Conservation (phyloP, 2,329 filamentous ascomycete species). For the Fonsecaea pedrosoi region DNA sequence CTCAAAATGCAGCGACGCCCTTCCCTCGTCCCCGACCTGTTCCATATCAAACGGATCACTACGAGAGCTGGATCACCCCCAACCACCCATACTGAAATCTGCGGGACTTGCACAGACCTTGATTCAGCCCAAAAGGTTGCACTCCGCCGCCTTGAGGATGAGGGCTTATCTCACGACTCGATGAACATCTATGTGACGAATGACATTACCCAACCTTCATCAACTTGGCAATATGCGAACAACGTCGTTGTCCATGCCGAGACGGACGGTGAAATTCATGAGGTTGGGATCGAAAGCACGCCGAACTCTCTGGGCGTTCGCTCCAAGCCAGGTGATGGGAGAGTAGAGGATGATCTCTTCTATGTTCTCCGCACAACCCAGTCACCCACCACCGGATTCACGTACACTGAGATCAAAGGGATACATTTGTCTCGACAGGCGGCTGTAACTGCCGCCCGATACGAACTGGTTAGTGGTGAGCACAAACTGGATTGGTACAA, state of each 20-base stretch:
- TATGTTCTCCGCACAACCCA: slow-evolving; percentile 26
- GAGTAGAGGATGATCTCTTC: slow-evolving; percentile 26
- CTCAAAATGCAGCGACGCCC: slow-evolving; percentile 24
- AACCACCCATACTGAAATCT: slow-evolving; percentile 27
- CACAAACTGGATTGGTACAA: slow-evolving; percentile 26
- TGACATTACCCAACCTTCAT: slow-evolving; percentile 19
- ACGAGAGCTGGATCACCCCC: slow-evolving; percentile 21
- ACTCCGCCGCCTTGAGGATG: slow-evolving; percentile 25
- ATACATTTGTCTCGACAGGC: slow-evolving; percentile 28
- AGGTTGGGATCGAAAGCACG: slow-evolving; percentile 26
- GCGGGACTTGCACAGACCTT: slow-evolving; percentile 26
- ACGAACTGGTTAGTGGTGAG: slow-evolving; percentile 29
- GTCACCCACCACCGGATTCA: slow-evolving; percentile 1
- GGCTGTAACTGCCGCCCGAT: slow-evolving; percentile 25
- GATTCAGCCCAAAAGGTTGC: slow-evolving; percentile 25
- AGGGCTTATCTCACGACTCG: slow-evolving; percentile 17
- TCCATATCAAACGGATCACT: slow-evolving; percentile 28
- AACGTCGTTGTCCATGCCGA: slow-evolving; percentile 27
- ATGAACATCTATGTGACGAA: slow-evolving; percentile 22
- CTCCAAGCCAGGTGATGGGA: slow-evolving; percentile 25
- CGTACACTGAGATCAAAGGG: slow-evolving; percentile 25
- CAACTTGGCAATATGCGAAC: slow-evolving; percentile 21
- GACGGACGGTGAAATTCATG: slow-evolving; percentile 21
- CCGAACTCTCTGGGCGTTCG: slow-evolving; percentile 27
- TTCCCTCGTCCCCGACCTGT: slow-evolving; percentile 28